Evolutionary conservation across 139 green algal genomes (phyloP).

Genomic region (Coccomyxa sp.): DNA sequence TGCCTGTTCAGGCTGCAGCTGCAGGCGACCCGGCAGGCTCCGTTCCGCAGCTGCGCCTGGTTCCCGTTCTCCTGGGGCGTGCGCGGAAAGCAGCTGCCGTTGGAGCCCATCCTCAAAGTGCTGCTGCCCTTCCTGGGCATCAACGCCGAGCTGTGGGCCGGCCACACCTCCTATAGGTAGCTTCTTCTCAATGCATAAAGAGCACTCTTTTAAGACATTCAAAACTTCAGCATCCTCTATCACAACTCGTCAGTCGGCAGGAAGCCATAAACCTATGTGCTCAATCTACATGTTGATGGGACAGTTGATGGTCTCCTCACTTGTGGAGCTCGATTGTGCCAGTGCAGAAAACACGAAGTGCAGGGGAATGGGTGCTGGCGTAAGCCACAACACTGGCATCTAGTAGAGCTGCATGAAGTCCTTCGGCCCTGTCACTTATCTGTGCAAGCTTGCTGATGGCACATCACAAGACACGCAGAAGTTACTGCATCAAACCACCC

Average conservation of each 20-base stretch:
- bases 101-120: slow-evolving; percentile 53
- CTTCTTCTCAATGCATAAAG: background rate
- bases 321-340: background rate
- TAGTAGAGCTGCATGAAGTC: no score
- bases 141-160: slow-evolving; percentile 56
- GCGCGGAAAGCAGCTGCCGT: slow-evolving; percentile 9
- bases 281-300: no score
- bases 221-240: background rate
- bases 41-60: slow-evolving; percentile 34
- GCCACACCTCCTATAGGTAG: slow-evolving; percentile 38
- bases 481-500: no score
- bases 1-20: slow-evolving; percentile 5
- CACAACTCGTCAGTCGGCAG: background rate
- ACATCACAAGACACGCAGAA: no score
- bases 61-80: slow-evolving; percentile 20
- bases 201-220: background rate
- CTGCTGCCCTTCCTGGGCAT: slow-evolving; percentile 44
- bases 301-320: background rate
- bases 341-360: background rate
- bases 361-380: background rate
- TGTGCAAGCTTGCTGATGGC: no score
- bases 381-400: no score
- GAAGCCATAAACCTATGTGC: no score
- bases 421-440: no score
- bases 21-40: background rate